A percentile compares a stretch with the other conserved stretches of the same genome.
phyloP scores from a whole-genome alignment of 2,329 filamentous ascomycete genomes.

The Aspergillus arachidicola region DNA sequence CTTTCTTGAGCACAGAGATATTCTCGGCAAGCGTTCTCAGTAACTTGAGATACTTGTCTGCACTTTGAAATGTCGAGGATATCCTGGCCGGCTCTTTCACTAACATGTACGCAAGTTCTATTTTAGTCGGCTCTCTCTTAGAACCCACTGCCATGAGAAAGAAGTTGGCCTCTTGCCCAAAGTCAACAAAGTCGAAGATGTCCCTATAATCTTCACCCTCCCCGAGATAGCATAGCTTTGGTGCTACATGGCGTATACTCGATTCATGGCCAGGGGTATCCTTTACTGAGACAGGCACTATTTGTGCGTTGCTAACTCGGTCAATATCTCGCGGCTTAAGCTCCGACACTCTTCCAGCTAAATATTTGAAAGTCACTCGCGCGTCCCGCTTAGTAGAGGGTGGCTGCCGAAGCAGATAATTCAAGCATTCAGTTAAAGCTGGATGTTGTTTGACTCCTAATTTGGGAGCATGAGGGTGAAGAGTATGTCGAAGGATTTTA shows the following conservation, averaged over 20 bases:
- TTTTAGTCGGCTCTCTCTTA: slow-evolving; percentile 84
- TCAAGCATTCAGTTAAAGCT: slow-evolving; percentile 74
- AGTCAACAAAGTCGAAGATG: slow-evolving; percentile 97
- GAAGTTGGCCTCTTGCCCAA: slow-evolving; percentile 81
- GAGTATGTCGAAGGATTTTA: slow-evolving; percentile 70
- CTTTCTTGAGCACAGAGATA: slow-evolving; percentile 68
- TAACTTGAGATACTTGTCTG: slow-evolving; percentile 84
- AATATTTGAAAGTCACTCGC: slow-evolving; percentile 76
- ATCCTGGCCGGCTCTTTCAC: slow-evolving; percentile 81
- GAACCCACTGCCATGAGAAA: slow-evolving; percentile 89
- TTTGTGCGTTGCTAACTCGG: slow-evolving; percentile 64
- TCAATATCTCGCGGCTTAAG: slow-evolving; percentile 64
- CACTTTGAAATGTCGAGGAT: slow-evolving; percentile 74
- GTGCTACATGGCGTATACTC: slow-evolving; percentile 61
- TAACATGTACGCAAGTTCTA: slow-evolving; percentile 82
- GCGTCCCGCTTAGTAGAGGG: slow-evolving; percentile 70
- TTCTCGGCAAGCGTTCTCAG: slow-evolving; percentile 80
- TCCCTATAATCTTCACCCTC: slow-evolving; percentile 72
- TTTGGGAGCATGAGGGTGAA: slow-evolving; percentile 79
- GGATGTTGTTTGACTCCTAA: slow-evolving; percentile 87
- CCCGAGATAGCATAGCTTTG: slow-evolving; percentile 79
- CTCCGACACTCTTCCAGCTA: slow-evolving; percentile 75
- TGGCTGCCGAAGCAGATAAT: slow-evolving; percentile 70
- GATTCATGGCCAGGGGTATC: slow-evolving; percentile 45
- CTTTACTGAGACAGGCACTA: slow-evolving; percentile 66